These are phyloP conservation scores for Diatrype stigma DNA, from an alignment of 2,329 filamentous ascomycete species.

Conservation along the genomic window DNA sequence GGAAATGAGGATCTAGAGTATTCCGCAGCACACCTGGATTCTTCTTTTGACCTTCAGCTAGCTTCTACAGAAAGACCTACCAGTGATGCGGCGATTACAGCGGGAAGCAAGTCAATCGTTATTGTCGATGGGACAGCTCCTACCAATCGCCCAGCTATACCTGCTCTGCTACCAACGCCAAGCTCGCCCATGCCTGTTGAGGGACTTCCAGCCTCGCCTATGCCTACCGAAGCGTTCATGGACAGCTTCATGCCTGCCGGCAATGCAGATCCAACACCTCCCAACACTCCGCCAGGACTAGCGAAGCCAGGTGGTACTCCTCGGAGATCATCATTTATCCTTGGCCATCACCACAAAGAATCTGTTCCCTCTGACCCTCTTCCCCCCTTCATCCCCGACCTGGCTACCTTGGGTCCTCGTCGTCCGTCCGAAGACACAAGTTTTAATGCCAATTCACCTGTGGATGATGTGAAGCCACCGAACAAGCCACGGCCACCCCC, in stretches of 20 bases:
- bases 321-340: constrained; percentile 51
- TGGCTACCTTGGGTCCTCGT: constrained; percentile 34
- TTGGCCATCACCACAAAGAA: constrained; percentile 42
- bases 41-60: constrained; percentile 33
- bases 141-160: constrained; percentile 47
- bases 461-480: constrained; percentile 22
- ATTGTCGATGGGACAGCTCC: constrained; percentile 70
- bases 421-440: constrained; percentile 28
- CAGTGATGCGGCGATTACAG: constrained; percentile 61
- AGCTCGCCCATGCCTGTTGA: constrained; percentile 44
- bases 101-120: constrained; percentile 84
- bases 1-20: constrained; percentile 33
- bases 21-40: constrained; percentile 41
- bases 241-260: constrained; percentile 46
- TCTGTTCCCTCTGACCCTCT: constrained; percentile 36
- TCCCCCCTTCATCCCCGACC: constrained; percentile 45
- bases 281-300: constrained; percentile 54
- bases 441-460: constrained; percentile 28
- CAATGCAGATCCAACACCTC: constrained; percentile 53
- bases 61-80: constrained; percentile 35
- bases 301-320: constrained; percentile 35
- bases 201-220: constrained; percentile 31
- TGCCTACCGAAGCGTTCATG: constrained; percentile 49
- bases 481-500: constrained; percentile 30
- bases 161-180: constrained; percentile 39